Evolutionary conservation across 495 filamentous ascomycete genomes (phyloP).

Genomic region (Aspergillus ellipticus): DNA sequence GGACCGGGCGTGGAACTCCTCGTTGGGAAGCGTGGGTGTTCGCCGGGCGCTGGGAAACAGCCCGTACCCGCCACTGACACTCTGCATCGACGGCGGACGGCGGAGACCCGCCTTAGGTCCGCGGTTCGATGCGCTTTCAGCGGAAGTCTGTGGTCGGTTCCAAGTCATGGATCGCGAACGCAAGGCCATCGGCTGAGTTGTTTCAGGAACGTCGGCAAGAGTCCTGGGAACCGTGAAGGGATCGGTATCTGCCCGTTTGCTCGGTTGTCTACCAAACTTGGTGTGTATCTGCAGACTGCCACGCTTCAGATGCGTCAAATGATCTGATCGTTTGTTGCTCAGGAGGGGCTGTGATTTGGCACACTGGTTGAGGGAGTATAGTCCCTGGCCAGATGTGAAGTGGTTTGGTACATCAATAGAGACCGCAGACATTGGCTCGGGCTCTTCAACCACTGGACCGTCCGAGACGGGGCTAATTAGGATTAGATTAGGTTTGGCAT

Average conservation of each 20-base stretch:
- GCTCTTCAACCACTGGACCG: conserved; percentile 6
- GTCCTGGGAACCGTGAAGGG: conserved; percentile 16
- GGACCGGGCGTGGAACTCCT: conserved; percentile 17
- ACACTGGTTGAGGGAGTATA: conserved; percentile 8
- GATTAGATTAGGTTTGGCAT: conserved; percentile 33
- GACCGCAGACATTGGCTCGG: background rate
- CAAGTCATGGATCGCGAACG: conserved; percentile 21
- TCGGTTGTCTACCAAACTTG: conserved; percentile 5
- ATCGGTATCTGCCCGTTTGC: conserved; percentile 8
- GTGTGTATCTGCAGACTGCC: conserved; percentile 8
- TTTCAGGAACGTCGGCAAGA: conserved; percentile 26
- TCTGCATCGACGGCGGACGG: conserved; percentile 30
- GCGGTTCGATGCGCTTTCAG: conserved; percentile 19
- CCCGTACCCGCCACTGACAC: conserved; percentile 23
- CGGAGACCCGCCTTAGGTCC: conserved; percentile 19
- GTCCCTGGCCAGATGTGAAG: background rate
- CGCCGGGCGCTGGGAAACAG: conserved; percentile 18
- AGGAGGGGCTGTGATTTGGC: conserved; percentile 15
- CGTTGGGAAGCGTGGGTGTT: conserved; percentile 11
- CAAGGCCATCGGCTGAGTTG: conserved; percentile 15
- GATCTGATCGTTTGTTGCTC: conserved; percentile 1
- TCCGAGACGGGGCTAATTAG: conserved; percentile 31
- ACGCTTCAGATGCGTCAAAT: background rate
- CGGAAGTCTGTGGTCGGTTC: conserved; percentile 25
- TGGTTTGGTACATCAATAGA: conserved; percentile 7